A percentile compares a stretch with the other conserved stretches of the same genome.
Conservation (phyloP, 1,284 basidiomycete genomes). For the Cutaneotrichosporon curvatum region DNA sequence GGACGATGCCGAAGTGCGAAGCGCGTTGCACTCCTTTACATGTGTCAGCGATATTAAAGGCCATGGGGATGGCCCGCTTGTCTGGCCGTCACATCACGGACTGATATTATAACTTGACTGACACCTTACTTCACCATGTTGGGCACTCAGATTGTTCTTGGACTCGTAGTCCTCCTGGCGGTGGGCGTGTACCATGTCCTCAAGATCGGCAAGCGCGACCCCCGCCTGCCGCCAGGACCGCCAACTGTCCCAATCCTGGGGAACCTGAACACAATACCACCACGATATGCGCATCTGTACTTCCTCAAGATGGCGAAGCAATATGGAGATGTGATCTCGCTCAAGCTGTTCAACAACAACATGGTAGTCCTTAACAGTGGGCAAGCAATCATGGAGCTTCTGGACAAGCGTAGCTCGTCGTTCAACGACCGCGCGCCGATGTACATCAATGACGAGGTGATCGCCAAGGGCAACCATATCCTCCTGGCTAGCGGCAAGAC, state of each 20-base stretch:
- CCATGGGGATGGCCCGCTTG: too few species aligned
- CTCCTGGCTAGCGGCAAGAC: constrained; percentile 5
- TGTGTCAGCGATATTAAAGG: too few species aligned
- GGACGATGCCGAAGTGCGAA: too few species aligned
- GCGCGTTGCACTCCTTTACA: too few species aligned
- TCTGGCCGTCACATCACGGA: too few species aligned
- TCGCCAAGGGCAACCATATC: constrained; percentile 7
- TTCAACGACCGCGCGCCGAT: constrained; percentile 9
- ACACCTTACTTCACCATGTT: too few species aligned
- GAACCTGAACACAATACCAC: constrained; percentile 8
- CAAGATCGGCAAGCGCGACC: constrained; percentile 3
- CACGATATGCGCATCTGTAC: constrained; percentile 10
- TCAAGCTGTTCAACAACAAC: constrained; percentile 9
- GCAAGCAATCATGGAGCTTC: constrained; percentile 1
- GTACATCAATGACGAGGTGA: constrained; percentile 8
- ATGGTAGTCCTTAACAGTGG: constrained; percentile 10
- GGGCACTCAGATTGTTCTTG: not conserved
- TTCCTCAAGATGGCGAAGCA: constrained; percentile 1
- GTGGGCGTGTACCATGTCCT: not conserved
- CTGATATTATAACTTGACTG: too few species aligned
- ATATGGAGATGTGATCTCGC: constrained; percentile 6
- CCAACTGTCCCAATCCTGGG: constrained; percentile 5
- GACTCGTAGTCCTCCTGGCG: not conserved
- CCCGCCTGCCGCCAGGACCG: constrained; percentile 5
- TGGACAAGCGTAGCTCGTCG: constrained; percentile 5